A percentile compares a stretch with the other conserved stretches of the same genome.
phyloP scores from a whole-genome alignment of 148 eudicot genomes.

The Rhododendron ferrugineum region DNA sequence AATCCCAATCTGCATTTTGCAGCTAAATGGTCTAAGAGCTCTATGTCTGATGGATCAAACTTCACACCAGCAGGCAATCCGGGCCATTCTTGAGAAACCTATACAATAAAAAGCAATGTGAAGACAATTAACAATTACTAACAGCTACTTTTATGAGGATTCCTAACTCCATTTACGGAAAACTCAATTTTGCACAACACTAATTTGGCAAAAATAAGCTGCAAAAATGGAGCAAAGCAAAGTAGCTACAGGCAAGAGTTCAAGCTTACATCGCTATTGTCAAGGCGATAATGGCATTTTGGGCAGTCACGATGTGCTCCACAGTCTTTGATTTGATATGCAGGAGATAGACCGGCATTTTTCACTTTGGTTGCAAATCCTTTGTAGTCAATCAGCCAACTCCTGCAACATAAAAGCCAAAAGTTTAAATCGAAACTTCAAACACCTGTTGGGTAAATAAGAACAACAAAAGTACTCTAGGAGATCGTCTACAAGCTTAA shows the following conservation, averaged over 20 bases:
- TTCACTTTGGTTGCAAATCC: conserved; percentile 72
- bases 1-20: conserved; percentile 48
- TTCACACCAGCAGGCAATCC: conserved; percentile 73
- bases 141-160: not conserved
- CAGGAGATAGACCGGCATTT: conserved; percentile 39
- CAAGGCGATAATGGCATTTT: conserved; percentile 54
- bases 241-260: not conserved
- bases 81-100: conserved; percentile 69
- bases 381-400: conserved; percentile 69
- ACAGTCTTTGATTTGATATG: conserved; percentile 51
- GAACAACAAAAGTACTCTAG: not conserved
- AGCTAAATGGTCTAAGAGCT: conserved; percentile 59
- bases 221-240: not conserved
- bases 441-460: not conserved
- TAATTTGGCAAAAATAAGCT: not conserved
- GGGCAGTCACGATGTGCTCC: conserved; percentile 81
- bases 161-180: not conserved
- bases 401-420: conserved; percentile 31
- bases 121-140: not conserved
- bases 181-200: not conserved
- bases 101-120: not conserved
- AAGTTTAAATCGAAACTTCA: not conserved
- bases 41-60: conserved; percentile 65
- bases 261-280: conserved; percentile 77
- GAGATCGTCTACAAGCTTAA: not conserved